phyloP scores from a whole-genome alignment of 768 basidiomycete species.

The Tulasnella sp. region DNA sequence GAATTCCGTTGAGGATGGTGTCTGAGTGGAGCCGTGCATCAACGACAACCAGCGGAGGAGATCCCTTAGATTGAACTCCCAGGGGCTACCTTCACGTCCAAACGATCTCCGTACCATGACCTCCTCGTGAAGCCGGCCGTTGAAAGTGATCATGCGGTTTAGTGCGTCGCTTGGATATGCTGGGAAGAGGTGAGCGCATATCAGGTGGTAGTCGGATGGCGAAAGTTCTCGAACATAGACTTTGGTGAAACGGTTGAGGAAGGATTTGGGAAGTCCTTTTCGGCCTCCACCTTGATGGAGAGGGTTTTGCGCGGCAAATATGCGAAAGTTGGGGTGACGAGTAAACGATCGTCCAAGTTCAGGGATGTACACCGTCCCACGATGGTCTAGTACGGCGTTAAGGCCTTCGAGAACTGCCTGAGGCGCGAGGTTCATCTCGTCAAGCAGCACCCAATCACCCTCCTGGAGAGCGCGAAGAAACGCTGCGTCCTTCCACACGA shows the following conservation, averaged over 20 bases:
- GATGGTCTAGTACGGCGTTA: conserved; percentile 94
- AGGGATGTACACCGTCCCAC: conserved; percentile 92
- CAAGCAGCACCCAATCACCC: conserved; percentile 97
- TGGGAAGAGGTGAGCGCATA: conserved; percentile 77
- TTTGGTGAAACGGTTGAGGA: conserved; percentile 97
- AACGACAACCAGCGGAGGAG: conserved; percentile 83
- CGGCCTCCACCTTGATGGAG: conserved; percentile 94
- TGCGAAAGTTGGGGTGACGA: conserved; percentile 90
- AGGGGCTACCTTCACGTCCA: conserved; percentile 81
- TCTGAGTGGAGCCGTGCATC: conserved; percentile 50
- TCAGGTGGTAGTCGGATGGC: conserved; percentile 70
- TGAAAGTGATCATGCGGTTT: conserved; percentile 80
- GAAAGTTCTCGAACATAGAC: conserved; percentile 90
- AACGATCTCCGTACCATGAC: conserved; percentile 67
- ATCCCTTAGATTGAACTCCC: conserved; percentile 99
- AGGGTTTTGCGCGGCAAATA: conserved; percentile 98
- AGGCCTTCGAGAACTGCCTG: conserved; percentile 96
- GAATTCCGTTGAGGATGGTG: conserved; percentile 52
- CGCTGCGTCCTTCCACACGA: conserved; percentile 96
- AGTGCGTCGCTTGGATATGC: conserved; percentile 58
- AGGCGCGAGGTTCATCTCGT: conserved; percentile 99
- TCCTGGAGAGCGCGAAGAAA: conserved; percentile 90
- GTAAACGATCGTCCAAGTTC: conserved; percentile 88
- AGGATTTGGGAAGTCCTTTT: conserved; percentile 96
- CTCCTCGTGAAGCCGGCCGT: conserved; percentile 67